Evolutionary conservation across 2,329 filamentous ascomycete species (phyloP).

Genomic region (Colletotrichum higginsianum): DNA sequence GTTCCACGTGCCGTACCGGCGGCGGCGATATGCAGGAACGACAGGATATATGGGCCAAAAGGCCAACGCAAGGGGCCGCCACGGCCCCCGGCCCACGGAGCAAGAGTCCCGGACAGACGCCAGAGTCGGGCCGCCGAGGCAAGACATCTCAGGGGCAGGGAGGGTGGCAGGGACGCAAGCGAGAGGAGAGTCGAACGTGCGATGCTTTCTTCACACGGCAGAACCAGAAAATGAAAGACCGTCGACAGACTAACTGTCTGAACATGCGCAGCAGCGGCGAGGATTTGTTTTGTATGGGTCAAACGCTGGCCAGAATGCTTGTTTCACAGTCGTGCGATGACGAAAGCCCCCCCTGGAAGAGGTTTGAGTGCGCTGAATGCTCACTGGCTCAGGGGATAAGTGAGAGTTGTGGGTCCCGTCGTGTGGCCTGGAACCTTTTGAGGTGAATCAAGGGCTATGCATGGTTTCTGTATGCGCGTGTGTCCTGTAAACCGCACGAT

Average conservation of each 20-base stretch:
- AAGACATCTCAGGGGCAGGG: background rate
- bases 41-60: constrained; percentile 28
- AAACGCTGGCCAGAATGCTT: constrained; percentile 36
- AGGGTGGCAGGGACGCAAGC: background rate
- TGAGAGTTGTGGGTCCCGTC: no score
- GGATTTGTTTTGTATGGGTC: constrained; percentile 25
- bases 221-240: background rate
- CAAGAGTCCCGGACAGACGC: no score
- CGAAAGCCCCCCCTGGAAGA: constrained; percentile 3
- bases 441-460: no score
- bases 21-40: constrained; percentile 22
- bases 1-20: background rate
- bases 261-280: background rate
- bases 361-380: no score
- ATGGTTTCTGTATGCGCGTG: background rate
- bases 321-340: constrained; percentile 40
- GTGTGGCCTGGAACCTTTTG: background rate
- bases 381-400: no score
- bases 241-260: background rate
- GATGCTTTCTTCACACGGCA: background rate
- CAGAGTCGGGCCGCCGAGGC: background rate
- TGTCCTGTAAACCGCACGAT: background rate
- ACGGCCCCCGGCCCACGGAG: background rate
- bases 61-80: background rate
- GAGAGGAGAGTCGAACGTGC: background rate